phyloP scores from a whole-genome alignment of 148 eudicot genomes.

The Rhododendron henanense region DNA sequence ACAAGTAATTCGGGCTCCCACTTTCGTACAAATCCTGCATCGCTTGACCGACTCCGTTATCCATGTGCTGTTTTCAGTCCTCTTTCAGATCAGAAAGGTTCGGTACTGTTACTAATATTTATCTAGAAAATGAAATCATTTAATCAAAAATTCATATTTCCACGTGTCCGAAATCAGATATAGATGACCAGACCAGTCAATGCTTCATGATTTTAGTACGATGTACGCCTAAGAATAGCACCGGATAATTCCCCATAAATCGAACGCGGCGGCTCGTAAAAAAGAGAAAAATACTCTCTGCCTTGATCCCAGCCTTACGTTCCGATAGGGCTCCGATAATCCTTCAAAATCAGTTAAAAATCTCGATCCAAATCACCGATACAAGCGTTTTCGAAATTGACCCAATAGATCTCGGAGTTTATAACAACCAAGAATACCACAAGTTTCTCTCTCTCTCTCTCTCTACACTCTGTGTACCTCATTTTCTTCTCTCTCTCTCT shows the following conservation, averaged over 20 bases:
- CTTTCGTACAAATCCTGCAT: too few relatives aligned
- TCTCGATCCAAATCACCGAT: background rate
- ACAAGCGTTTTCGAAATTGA: background rate
- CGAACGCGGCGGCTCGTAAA: background rate
- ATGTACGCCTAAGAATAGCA: background rate
- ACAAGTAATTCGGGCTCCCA: too few relatives aligned
- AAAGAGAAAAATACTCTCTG: background rate
- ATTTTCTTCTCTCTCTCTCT: background rate
- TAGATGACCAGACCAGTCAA: background rate
- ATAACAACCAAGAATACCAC: background rate
- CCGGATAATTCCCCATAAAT: background rate
- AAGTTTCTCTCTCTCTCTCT: too few relatives aligned
- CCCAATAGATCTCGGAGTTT: background rate
- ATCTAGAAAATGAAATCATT: too few relatives aligned
- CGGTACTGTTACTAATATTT: too few relatives aligned
- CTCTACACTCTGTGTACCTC: too few relatives aligned
- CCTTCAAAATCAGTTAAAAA: background rate
- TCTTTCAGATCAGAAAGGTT: background rate
- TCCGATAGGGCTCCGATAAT: background rate
- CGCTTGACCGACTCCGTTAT: background rate
- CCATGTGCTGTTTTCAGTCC: background rate
- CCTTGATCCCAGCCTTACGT: background rate
- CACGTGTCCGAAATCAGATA: background rate
- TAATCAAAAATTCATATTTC: background rate
- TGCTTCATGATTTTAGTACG: background rate